Evolutionary conservation across 148 eudicot genomes (phyloP).

Genomic region (Diospyros kaki): DNA sequence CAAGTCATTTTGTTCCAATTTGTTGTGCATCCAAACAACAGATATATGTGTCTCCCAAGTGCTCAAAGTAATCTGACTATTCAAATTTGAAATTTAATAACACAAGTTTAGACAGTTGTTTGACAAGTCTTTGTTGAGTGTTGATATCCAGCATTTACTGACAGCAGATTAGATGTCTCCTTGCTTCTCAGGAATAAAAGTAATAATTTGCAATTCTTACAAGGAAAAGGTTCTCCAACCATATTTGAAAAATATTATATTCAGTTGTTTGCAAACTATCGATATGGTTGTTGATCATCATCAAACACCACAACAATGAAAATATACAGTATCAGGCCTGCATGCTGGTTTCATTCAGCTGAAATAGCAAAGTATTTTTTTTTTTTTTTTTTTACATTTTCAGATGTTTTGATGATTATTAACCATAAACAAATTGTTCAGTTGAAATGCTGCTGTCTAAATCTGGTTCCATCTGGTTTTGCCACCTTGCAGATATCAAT

Average conservation of each 20-base stretch:
- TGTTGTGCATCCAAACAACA: too few relatives aligned
- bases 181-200: too few relatives aligned
- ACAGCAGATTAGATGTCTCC: too few relatives aligned
- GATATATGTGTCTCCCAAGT: too few relatives aligned
- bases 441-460: background rate
- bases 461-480: background rate
- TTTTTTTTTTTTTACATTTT: too few relatives aligned
- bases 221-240: background rate
- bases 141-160: too few relatives aligned
- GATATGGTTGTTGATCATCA: background rate
- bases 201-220: background rate
- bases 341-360: background rate
- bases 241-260: background rate
- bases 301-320: background rate
- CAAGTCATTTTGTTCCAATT: too few relatives aligned
- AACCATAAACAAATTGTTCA: background rate
- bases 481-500: conserved; percentile 71
- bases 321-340: background rate
- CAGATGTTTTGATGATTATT: conserved; percentile 1
- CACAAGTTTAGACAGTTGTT: too few relatives aligned
- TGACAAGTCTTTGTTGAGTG: too few relatives aligned
- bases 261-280: background rate
- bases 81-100: too few relatives aligned
- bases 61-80: too few relatives aligned
- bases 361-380: background rate